These are phyloP conservation scores for Plectranthus barbatus DNA, from an alignment of 257 asterid species.

Conservation along the genomic window DNA sequence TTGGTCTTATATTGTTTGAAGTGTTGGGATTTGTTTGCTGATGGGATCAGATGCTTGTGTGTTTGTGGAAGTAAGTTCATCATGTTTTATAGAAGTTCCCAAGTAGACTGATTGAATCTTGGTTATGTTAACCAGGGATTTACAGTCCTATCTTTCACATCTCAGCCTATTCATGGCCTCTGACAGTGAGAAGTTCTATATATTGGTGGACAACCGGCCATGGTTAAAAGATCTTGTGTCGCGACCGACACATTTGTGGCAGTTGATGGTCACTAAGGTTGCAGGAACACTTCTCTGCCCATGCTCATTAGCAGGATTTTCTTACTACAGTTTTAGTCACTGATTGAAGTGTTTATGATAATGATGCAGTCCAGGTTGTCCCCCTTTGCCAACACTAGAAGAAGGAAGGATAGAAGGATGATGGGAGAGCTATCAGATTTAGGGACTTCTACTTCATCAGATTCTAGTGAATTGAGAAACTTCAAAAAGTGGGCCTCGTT, in stretches of 20 bases:
- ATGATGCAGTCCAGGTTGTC: constrained; percentile 77
- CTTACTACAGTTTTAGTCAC: not conserved
- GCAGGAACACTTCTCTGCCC: constrained; percentile 16
- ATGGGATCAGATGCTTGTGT: constrained; percentile 8
- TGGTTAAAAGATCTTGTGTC: constrained; percentile 83
- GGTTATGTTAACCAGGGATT: constrained; percentile 48
- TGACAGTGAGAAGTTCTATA: constrained; percentile 55
- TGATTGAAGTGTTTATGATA: not conserved
- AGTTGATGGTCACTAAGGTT: constrained; percentile 97
- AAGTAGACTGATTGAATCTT: not conserved
- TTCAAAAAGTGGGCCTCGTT: constrained; percentile 62
- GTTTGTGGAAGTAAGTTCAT: not conserved
- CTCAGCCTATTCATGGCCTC: constrained; percentile 71
- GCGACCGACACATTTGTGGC: constrained; percentile 86
- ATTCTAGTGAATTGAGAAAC: constrained; percentile 28
- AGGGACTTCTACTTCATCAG: constrained; percentile 33
- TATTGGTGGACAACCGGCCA: constrained; percentile 91
- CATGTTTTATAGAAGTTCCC: not conserved
- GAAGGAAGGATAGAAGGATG: constrained; percentile 45
- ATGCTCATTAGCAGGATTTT: not conserved
- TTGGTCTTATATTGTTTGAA: not conserved
- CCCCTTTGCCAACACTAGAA: constrained; percentile 83
- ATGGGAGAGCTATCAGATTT: constrained; percentile 25
- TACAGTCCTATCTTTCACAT: constrained; percentile 93
- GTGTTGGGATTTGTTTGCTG: not conserved